Percentiles rank a stretch among this genome's conserved stretches.
These are phyloP conservation scores for Penicillium crustosum DNA, from an alignment of 2,329 filamentous ascomycete species.

Conservation along the genomic window DNA sequence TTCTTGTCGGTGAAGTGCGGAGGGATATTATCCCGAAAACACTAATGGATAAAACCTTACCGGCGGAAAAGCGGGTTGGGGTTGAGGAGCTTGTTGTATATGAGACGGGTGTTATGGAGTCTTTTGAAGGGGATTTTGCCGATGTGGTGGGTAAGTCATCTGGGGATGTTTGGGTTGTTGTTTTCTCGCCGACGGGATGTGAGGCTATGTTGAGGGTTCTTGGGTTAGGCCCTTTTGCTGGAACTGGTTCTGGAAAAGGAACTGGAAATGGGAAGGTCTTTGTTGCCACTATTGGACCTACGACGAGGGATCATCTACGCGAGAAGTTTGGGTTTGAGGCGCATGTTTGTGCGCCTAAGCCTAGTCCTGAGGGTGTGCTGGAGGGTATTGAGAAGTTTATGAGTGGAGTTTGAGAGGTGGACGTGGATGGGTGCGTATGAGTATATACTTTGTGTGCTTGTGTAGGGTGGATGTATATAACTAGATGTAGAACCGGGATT, in stretches of 20 bases:
- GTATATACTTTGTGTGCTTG: not conserved
- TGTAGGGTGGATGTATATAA: not conserved
- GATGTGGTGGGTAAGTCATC: slow-evolving; percentile 43
- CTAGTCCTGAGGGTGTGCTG: slow-evolving; percentile 76
- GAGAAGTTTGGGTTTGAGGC: slow-evolving; percentile 45
- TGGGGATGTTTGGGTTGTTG: slow-evolving; percentile 40
- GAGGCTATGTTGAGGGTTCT: slow-evolving; percentile 59
- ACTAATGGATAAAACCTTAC: slow-evolving; percentile 60
- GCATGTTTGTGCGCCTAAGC: slow-evolving; percentile 70
- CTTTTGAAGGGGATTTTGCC: slow-evolving; percentile 69
- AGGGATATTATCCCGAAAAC: slow-evolving; percentile 86
- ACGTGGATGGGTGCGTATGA: no score
- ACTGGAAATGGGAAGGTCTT: slow-evolving; percentile 43
- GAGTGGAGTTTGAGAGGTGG: slow-evolving; percentile 5
- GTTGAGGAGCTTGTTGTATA: slow-evolving; percentile 85
- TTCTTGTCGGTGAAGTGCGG: slow-evolving; percentile 85
- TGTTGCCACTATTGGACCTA: slow-evolving; percentile 89
- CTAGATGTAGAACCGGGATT: not conserved
- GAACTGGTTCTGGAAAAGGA: not conserved
- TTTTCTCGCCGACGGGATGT: slow-evolving; percentile 63
- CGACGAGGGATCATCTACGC: slow-evolving; percentile 73
- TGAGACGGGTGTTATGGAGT: slow-evolving; percentile 76
- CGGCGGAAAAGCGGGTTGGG: slow-evolving; percentile 52
- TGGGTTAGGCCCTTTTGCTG: slow-evolving; percentile 37
- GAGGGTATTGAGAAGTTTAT: slow-evolving; percentile 62